Percentiles rank a stretch among this genome's conserved stretches.
These are phyloP conservation scores for Byssochlamys sp. DNA, from an alignment of 2,329 filamentous ascomycete species.

Conservation along the genomic window DNA sequence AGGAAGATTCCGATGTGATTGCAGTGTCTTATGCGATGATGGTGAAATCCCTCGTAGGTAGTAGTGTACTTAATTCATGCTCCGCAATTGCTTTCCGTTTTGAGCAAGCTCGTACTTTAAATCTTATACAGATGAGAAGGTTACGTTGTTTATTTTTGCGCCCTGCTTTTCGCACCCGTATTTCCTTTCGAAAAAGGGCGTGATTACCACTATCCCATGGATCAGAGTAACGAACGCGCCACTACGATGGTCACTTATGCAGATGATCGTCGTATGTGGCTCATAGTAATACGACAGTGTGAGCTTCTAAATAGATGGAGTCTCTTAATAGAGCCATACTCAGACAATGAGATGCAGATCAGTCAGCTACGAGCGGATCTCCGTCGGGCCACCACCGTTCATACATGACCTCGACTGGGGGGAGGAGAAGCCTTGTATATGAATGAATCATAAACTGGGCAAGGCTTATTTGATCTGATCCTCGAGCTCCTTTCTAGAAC, in stretches of 20 bases:
- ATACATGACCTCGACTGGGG: not conserved
- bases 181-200: no score
- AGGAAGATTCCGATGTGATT: conserved; percentile 56
- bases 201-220: no score
- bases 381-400: not conserved
- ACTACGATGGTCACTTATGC: no score
- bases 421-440: not conserved
- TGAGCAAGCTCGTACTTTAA: not conserved
- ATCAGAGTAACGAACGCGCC: no score
- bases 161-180: no score
- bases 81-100: not conserved
- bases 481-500: not conserved
- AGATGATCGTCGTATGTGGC: no score
- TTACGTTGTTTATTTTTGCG: not conserved
- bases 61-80: not conserved
- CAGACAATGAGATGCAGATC: no score
- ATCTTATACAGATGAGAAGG: not conserved
- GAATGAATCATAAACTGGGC: not conserved
- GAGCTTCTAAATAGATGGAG: no score
- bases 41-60: not conserved
- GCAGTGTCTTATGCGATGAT: not conserved
- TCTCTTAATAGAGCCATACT: no score
- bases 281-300: no score
- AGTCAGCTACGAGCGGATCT: not conserved
- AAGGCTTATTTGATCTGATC: not conserved